Percentiles rank a stretch among this genome's conserved stretches.
These are phyloP conservation scores for Skeletonema costatum DNA, from an alignment of 108 stramenopile species.

Conservation along the genomic window DNA sequence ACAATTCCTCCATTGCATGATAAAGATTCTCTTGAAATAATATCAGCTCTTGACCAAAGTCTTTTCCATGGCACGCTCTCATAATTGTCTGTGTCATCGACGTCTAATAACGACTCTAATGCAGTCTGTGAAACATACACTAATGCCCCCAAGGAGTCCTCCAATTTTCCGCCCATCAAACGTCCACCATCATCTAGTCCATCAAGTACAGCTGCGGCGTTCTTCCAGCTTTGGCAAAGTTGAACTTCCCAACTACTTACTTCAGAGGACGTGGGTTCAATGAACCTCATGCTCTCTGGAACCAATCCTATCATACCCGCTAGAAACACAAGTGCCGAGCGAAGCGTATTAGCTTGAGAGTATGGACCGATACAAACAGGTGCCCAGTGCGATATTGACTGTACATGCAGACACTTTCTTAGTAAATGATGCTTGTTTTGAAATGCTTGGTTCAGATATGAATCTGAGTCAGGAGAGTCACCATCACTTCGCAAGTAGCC, in stretches of 20 bases:
- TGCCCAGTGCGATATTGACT: slow-evolving; percentile 94
- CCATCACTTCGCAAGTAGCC: slow-evolving; percentile 59
- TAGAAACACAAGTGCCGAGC: slow-evolving; percentile 77
- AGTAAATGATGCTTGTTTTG: slow-evolving; percentile 59
- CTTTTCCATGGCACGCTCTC: slow-evolving; percentile 11
- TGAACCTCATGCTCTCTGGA: slow-evolving; percentile 86
- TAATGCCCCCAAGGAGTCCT: slow-evolving; percentile 61
- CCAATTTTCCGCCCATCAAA: slow-evolving; percentile 49
- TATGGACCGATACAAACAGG: slow-evolving; percentile 99
- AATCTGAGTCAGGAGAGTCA: slow-evolving; percentile 6
- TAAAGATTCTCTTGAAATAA: slow-evolving; percentile 46
- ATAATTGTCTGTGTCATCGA: background rate
- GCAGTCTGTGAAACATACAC: slow-evolving; percentile 58
- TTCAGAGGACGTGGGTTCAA: slow-evolving; percentile 28
- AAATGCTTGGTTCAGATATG: slow-evolving; percentile 48
- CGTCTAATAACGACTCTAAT: slow-evolving; percentile 17
- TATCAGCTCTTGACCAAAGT: slow-evolving; percentile 38
- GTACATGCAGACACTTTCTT: slow-evolving; percentile 91
- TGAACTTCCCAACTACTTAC: slow-evolving; percentile 57
- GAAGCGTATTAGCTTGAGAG: slow-evolving; percentile 91
- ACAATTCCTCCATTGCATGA: slow-evolving; percentile 63
- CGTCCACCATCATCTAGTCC: slow-evolving; percentile 63
- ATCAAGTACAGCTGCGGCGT: slow-evolving; percentile 81
- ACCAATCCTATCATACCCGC: slow-evolving; percentile 95
- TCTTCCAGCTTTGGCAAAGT: slow-evolving; percentile 82